Base-by-base conservation (phyloP, 441 rosid species). In the Brassica hybrid region DNA sequence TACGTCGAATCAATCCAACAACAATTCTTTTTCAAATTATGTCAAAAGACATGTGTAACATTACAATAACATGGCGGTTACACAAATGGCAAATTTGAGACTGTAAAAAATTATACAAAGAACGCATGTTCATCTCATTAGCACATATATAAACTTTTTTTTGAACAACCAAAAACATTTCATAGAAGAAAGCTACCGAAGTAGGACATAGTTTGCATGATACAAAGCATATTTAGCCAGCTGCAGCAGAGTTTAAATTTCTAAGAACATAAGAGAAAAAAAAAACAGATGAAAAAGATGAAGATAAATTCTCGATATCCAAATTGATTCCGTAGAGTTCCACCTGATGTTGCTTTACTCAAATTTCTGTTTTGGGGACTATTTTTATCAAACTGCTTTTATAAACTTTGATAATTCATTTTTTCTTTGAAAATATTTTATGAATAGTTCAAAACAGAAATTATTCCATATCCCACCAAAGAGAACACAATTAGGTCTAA, bases 11-110 rank as follows among this genome's bases (percentile, higher is more conserved):
- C 36, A 36, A 76, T 34, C 64, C 32, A 50, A 32, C 58, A 19
- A 10, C 23, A 5, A 30, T 30, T 30, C 6, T 59, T 67, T 75
- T 3, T 0, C 8, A 25, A 18, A 1, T 6, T n/a, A 45, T 71
- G 21, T 34, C 27, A 71, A 57, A 27, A 8, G 18, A 57, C 71
- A 77, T 71, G 80, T 30, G 72, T 65, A 56, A 71, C 71, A 76
- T 18, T 45, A 75, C 34, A 59, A 50, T 50, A n/a, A n/a, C 56
- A 50, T n/a, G 56, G 7, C n/a, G 17, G 54, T 45, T n/a, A n/a
- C 54, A 48, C 54, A 12, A 48, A n/a, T 48, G 54, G 54, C 5
- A 48, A 48, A 45, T n/a, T 13, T 48, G 54, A 48, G 41, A 34
- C 9, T 34, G 9, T 30, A 1, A 43, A 0, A 43, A 12, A 48